These are phyloP conservation scores for Acanthochlamys bracteata DNA, from an alignment of 106 monocot species.

Conservation along the genomic window DNA sequence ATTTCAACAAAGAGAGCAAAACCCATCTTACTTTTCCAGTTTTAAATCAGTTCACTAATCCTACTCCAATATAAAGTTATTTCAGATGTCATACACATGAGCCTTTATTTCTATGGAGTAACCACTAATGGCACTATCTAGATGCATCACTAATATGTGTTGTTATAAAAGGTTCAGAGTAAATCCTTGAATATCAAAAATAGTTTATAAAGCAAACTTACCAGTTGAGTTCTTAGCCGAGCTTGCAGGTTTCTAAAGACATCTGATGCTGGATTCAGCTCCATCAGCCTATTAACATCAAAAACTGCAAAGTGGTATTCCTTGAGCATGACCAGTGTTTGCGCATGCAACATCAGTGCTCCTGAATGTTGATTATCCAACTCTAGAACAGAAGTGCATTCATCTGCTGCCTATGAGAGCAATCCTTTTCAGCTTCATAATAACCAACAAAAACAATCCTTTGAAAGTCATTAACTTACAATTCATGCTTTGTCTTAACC, in stretches of 20 bases:
- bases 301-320: slow-evolving; percentile 94
- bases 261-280: slow-evolving; percentile 84
- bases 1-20: no score
- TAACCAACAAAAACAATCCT: neutral
- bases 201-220: slow-evolving; percentile 11
- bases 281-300: slow-evolving; percentile 93
- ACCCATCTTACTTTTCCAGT: no score
- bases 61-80: no score
- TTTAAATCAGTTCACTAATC: no score
- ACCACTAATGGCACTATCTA: no score
- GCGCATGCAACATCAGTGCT: slow-evolving; percentile 97
- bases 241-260: slow-evolving; percentile 74
- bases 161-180: neutral
- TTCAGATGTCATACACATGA: no score
- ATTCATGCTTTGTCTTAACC: no score
- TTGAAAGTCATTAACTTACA: neutral
- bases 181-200: neutral
- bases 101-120: no score
- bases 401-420: slow-evolving; percentile 67
- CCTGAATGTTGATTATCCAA: slow-evolving; percentile 85
- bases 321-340: slow-evolving; percentile 86
- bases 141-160: no score
- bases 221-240: slow-evolving; percentile 83
- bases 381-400: slow-evolving; percentile 93
- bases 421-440: neutral